A percentile compares a stretch with the other conserved stretches of the same genome.
Evolutionary conservation across 1,284 basidiomycete genomes (phyloP).

Genomic region (Peniophora sp.): DNA sequence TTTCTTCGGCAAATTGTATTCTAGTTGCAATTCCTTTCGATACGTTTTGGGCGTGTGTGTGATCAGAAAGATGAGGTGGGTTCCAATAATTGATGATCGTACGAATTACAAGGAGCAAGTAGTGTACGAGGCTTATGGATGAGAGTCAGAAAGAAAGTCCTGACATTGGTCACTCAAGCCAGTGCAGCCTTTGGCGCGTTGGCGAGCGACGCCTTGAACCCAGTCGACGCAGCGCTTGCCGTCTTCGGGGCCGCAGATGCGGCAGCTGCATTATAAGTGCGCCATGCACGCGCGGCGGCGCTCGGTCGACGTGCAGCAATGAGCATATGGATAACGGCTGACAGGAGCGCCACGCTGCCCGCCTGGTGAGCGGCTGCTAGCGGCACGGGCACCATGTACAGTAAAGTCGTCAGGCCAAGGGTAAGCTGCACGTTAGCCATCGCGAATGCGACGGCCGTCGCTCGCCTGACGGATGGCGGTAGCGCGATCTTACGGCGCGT

Average conservation of each 20-base stretch:
- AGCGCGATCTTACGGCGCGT: conserved; percentile 50
- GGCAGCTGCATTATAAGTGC: conserved; percentile 22
- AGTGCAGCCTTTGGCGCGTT: background rate
- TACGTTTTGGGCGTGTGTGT: background rate
- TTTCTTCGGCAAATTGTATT: background rate
- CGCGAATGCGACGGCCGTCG: conserved; percentile 65
- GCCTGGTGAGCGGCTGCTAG: conserved; percentile 94
- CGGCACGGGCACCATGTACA: conserved; percentile 92
- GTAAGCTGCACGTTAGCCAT: conserved; percentile 85
- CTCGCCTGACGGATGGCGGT: conserved; percentile 58
- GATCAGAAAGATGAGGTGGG: background rate
- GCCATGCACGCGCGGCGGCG: conserved; percentile 58
- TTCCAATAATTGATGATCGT: conserved; percentile 3
- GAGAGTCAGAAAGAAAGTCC: background rate
- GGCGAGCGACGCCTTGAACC: background rate
- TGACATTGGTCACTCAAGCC: background rate
- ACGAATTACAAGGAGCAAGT: background rate
- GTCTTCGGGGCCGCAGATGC: conserved; percentile 5
- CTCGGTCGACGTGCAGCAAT: conserved; percentile 70
- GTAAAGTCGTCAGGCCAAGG: conserved; percentile 85
- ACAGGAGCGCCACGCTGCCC: conserved; percentile 84
- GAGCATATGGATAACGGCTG: conserved; percentile 75
- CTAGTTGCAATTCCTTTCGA: background rate
- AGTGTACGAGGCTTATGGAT: background rate
- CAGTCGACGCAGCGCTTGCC: background rate